Conservation (phyloP, 2,329 filamentous ascomycete species). For the Hypoxylon sp. region DNA sequence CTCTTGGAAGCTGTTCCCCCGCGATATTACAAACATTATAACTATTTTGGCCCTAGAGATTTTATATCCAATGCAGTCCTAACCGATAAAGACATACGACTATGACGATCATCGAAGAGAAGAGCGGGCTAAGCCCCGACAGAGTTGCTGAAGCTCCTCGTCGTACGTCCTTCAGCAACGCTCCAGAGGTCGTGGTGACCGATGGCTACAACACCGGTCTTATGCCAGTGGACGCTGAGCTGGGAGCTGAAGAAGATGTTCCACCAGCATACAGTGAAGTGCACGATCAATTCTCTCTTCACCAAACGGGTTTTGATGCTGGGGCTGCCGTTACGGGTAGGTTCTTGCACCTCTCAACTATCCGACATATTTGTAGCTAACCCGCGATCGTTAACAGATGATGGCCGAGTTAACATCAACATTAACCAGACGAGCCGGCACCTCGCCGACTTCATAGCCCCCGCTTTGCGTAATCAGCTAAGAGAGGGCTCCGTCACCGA, state of each 20-base stretch:
- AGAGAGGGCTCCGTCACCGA: conserved; percentile 58
- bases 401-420: conserved; percentile 83
- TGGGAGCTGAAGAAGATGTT: conserved; percentile 57
- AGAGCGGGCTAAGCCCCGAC: conserved; percentile 10
- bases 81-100: not conserved
- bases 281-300: conserved; percentile 68
- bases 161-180: conserved; percentile 42
- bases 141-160: conserved; percentile 3
- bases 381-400: conserved; percentile 59
- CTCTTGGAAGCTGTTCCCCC: not conserved
- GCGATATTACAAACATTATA: not conserved
- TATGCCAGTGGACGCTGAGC: conserved; percentile 54
- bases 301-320: conserved; percentile 72
- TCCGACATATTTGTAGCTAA: conserved; percentile 17
- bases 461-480: conserved; percentile 70
- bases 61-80: conserved; percentile 22
- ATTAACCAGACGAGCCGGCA: conserved; percentile 78
- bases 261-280: conserved; percentile 71
- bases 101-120: conserved; percentile 42
- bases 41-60: not conserved
- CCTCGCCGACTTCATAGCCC: conserved; percentile 75
- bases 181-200: conserved; percentile 52
- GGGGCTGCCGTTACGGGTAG: conserved; percentile 69
- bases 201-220: conserved; percentile 54
- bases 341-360: conserved; percentile 9